Conservation (phyloP, 305 asterid genomes). For the Rubia peregrina region DNA sequence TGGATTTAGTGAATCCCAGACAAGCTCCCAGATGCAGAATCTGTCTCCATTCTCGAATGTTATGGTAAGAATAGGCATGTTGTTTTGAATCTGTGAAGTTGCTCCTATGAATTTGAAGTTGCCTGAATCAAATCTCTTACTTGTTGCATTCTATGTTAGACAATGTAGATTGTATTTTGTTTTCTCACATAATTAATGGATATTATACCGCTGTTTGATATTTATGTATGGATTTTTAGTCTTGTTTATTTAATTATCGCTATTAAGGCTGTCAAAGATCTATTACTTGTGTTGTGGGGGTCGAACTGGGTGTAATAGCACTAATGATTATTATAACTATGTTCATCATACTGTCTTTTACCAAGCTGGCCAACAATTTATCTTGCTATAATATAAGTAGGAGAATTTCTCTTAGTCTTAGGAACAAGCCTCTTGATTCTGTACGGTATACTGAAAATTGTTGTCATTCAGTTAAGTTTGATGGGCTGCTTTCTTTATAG, state of each 20-base stretch:
- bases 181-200: neutral
- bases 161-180: neutral
- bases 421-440: neutral
- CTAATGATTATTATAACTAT: neutral
- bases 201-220: too few species aligned
- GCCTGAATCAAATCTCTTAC: neutral
- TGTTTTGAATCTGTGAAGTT: neutral
- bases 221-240: too few species aligned
- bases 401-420: neutral
- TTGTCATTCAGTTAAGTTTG: neutral
- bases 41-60: slow-evolving; percentile 53
- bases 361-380: neutral
- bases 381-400: neutral
- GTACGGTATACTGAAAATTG: neutral
- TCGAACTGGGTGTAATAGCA: neutral
- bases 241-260: neutral
- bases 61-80: slow-evolving; percentile 40
- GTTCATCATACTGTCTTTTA: neutral
- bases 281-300: neutral
- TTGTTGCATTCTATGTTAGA: neutral
- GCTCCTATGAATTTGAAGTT: neutral
- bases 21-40: slow-evolving; percentile 66
- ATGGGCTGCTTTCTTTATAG: neutral
- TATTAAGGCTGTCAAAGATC: neutral
- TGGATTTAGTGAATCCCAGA: slow-evolving; percentile 45